Conservation (phyloP, 805 yeast genomes). For the Dipodascopsis tothii region DNA sequence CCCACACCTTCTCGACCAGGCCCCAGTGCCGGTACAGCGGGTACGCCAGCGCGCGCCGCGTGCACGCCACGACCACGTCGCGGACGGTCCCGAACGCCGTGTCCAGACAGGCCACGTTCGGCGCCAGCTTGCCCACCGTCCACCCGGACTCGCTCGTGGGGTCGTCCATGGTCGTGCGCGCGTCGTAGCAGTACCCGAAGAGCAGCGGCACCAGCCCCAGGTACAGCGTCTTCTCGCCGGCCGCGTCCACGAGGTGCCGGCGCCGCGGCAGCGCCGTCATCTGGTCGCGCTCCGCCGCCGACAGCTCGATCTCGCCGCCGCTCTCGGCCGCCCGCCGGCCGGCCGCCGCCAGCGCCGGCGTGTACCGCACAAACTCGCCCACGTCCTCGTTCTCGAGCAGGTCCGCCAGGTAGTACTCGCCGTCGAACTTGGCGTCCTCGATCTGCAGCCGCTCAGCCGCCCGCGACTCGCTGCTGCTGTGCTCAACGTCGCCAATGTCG, state of each 20-base stretch:
- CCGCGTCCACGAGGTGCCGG: constrained; percentile 44
- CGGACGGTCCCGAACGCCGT: constrained; percentile 37
- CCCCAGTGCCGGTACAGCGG: constrained; percentile 73
- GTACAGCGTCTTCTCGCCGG: constrained; percentile 46
- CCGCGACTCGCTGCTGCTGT: constrained; percentile 49
- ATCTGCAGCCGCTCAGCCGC: constrained; percentile 57
- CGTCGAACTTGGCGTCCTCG: constrained; percentile 73
- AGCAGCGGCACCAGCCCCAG: constrained; percentile 57
- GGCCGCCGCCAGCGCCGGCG: constrained; percentile 16
- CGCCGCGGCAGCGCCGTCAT: constrained; percentile 65
- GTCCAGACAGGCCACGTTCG: constrained; percentile 71
- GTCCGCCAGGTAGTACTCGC: constrained; percentile 84
- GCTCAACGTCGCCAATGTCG: constrained; percentile 77
- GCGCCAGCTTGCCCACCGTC: constrained; percentile 81
- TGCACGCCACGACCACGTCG: constrained; percentile 51
- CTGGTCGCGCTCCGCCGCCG: constrained; percentile 53
- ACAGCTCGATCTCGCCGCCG: constrained; percentile 39
- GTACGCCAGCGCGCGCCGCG: constrained; percentile 66
- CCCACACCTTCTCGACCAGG: constrained; percentile 58
- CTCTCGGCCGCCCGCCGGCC: constrained; percentile 8
- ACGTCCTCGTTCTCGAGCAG: constrained; percentile 49
- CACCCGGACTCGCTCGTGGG: constrained; percentile 83
- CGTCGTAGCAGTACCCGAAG: constrained; percentile 69
- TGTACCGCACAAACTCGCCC: constrained; percentile 43
- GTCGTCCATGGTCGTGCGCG: constrained; percentile 62